These are phyloP conservation scores for Backusella luteola DNA, from an alignment of 192 early-diverging fungal species.

Conservation along the genomic window DNA sequence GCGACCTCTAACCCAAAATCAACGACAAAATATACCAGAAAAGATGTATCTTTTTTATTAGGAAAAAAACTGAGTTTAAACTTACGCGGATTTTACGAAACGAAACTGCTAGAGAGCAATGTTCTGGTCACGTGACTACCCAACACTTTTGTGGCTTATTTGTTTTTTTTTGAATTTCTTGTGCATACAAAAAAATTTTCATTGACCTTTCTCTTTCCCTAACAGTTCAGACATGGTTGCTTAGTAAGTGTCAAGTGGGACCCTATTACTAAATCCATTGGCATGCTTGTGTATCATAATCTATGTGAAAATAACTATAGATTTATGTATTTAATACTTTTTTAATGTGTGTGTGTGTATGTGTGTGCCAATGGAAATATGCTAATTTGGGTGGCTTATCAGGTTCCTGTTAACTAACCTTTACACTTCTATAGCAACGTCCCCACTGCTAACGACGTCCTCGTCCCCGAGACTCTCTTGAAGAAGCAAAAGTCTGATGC, in stretches of 20 bases:
- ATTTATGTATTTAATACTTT: background rate
- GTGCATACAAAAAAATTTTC: conserved; percentile 11
- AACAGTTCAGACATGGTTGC: conserved; percentile 24
- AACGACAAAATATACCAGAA: too few species aligned
- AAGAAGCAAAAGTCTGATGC: conserved; percentile 80
- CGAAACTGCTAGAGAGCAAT: too few species aligned
- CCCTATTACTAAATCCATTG: background rate
- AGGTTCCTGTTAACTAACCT: background rate
- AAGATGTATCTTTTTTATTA: too few species aligned
- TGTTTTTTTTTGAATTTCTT: background rate
- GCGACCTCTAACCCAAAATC: too few species aligned
- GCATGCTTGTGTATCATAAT: background rate
- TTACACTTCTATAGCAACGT: conserved; percentile 27
- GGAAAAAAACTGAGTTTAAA: too few species aligned
- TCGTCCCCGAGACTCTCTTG: conserved; percentile 83
- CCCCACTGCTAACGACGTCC: conserved; percentile 64
- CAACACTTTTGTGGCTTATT: background rate
- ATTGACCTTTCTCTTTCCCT: conserved; percentile 12
- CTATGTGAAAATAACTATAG: background rate
- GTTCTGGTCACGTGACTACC: background rate
- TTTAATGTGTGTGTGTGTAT: background rate
- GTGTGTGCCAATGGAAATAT: background rate
- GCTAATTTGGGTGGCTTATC: background rate
- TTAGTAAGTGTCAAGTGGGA: conserved; percentile 14
- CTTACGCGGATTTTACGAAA: too few species aligned